A percentile compares a stretch with the other conserved stretches of the same genome.
phyloP scores from a whole-genome alignment of 257 asterid genomes.

The Solanum chmielewskii region DNA sequence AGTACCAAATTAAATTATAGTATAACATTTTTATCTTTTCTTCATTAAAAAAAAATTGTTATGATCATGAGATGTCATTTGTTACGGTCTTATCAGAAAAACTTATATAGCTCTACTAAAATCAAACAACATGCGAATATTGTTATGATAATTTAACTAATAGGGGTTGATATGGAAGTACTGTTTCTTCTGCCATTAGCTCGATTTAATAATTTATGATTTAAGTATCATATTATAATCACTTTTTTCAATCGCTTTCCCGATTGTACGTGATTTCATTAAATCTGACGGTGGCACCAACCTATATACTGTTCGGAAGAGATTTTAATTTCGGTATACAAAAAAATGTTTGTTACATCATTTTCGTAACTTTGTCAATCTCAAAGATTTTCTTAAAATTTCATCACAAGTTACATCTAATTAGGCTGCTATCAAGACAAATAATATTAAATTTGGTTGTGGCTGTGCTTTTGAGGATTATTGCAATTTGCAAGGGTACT shows the following conservation, averaged over 20 bases:
- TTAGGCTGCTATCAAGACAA: not conserved
- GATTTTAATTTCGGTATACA: not conserved
- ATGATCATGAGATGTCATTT: not conserved
- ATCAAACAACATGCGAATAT: not conserved
- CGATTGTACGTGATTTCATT: not conserved
- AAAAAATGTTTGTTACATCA: not conserved
- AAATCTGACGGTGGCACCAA: not conserved
- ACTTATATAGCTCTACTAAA: not conserved
- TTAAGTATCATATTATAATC: not conserved
- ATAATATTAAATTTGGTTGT: not conserved
- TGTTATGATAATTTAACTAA: not conserved
- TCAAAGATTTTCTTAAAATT: not conserved
- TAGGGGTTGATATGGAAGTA: not conserved
- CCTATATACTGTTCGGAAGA: not conserved
- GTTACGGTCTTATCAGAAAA: not conserved
- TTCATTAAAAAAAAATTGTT: not conserved
- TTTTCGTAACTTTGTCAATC: not conserved
- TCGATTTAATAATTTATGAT: not conserved
- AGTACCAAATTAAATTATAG: not conserved
- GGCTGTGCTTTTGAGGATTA: not conserved
- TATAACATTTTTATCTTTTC: not conserved
- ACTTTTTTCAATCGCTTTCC: rapidly evolving
- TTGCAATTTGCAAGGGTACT: not conserved
- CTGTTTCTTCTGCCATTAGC: not conserved
- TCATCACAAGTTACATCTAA: not conserved